Evolutionary conservation across 2,329 filamentous ascomycete species (phyloP).

Genomic region (Aspergillus aculeatus): DNA sequence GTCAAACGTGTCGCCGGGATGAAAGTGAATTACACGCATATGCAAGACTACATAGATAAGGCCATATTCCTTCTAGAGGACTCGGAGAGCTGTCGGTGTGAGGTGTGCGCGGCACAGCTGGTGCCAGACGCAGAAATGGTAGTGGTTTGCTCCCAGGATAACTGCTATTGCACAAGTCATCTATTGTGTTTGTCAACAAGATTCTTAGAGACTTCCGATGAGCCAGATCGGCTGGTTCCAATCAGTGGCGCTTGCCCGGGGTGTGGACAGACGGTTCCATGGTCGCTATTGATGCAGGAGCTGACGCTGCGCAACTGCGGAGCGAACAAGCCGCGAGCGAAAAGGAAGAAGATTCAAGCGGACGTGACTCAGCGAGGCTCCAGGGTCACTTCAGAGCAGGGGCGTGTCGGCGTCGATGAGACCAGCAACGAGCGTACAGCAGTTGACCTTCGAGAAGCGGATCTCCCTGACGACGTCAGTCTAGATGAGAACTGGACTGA

Average conservation of each 20-base stretch:
- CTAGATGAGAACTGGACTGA: conserved; percentile 38
- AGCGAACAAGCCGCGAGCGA: conserved; percentile 62
- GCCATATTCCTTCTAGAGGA: conserved; percentile 44
- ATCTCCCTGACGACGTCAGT: conserved; percentile 23
- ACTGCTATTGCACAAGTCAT: conserved; percentile 54
- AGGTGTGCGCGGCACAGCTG: conserved; percentile 49
- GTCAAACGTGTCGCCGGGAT: conserved; percentile 47
- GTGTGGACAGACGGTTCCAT: conserved; percentile 63
- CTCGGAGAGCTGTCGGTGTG: conserved; percentile 43
- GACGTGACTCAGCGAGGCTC: not conserved
- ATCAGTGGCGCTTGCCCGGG: conserved; percentile 67
- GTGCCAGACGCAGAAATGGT: conserved; percentile 41
- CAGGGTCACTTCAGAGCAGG: not conserved
- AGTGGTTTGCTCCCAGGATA: conserved; percentile 52
- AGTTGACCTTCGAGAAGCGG: conserved; percentile 21
- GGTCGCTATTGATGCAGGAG: conserved; percentile 80
- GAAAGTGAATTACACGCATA: conserved; percentile 53
- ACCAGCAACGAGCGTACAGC: not conserved
- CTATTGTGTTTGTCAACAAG: conserved; percentile 54
- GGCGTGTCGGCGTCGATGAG: not conserved
- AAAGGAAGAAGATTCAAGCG: conserved; percentile 61
- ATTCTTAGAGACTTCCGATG: conserved; percentile 49
- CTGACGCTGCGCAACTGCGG: conserved; percentile 72
- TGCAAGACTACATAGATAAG: conserved; percentile 55
- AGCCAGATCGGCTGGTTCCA: conserved; percentile 58